A percentile compares a stretch with the other conserved stretches of the same genome.
Conservation (phyloP, 257 asterid genomes). For the Nicotiana knightiana region DNA sequence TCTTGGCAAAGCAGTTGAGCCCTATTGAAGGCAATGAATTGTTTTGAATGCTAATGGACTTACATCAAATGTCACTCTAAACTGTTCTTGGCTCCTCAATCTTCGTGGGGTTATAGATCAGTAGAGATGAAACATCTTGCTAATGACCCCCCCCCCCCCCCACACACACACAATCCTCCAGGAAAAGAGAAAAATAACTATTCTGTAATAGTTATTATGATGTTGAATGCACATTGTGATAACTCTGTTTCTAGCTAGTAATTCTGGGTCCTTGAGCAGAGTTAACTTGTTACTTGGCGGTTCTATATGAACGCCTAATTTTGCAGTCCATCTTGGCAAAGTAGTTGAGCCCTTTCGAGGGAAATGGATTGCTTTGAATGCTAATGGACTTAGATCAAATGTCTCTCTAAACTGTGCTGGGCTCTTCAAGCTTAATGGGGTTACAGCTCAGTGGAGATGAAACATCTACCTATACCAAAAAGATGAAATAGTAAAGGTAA, state of each 20-base stretch:
- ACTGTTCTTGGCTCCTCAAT: constrained; percentile 30
- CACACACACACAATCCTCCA: too few species aligned
- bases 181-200: not conserved
- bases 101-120: constrained; percentile 44
- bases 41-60: constrained; percentile 69
- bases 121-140: constrained; percentile 34
- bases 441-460: constrained; percentile 49
- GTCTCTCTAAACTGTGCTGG: constrained; percentile 39
- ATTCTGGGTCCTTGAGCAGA: not conserved
- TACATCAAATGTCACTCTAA: constrained; percentile 34
- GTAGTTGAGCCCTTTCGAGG: not conserved
- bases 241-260: not conserved
- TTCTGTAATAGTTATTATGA: too few species aligned
- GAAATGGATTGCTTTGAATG: constrained; percentile 50
- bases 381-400: constrained; percentile 43
- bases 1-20: constrained; percentile 55
- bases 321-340: constrained; percentile 57
- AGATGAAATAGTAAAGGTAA: not conserved
- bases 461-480: constrained; percentile 7
- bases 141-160: not conserved
- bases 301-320: not conserved
- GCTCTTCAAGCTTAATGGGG: constrained; percentile 30
- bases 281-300: not conserved
- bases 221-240: too few species aligned
- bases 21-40: constrained; percentile 24